These are phyloP conservation scores for Zoysia pacifica DNA, from an alignment of 176 grass and related monocot genomes.

Conservation along the genomic window DNA sequence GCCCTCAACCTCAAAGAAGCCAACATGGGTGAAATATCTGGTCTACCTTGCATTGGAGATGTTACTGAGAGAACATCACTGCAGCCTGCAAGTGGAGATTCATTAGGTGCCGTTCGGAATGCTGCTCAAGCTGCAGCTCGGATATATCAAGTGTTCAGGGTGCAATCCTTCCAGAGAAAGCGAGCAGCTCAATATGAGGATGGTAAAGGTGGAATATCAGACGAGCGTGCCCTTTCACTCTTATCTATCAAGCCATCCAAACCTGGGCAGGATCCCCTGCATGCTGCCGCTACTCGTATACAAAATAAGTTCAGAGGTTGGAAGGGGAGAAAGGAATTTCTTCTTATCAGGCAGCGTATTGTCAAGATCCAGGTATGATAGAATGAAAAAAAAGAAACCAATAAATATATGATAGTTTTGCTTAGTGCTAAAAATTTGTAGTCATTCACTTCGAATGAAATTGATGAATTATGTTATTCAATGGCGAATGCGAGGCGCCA, in stretches of 20 bases:
- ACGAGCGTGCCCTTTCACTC: conserved; percentile 57
- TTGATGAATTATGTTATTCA: conserved; percentile 26
- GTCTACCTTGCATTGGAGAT: conserved; percentile 57
- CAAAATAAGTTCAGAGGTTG: conserved; percentile 85
- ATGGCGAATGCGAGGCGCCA: neutral
- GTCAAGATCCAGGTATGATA: conserved; percentile 86
- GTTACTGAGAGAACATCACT: conserved; percentile 37
- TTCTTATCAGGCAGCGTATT: conserved; percentile 58
- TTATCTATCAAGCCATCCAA: conserved; percentile 56
- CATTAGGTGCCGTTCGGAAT: conserved; percentile 65
- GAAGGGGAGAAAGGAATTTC: conserved; percentile 78
- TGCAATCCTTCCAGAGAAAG: conserved; percentile 70
- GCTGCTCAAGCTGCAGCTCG: conserved; percentile 66
- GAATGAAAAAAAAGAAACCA: neutral
- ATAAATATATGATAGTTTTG: neutral
- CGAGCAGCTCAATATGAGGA: conserved; percentile 51
- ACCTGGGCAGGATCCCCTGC: conserved; percentile 54
- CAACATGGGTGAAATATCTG: conserved; percentile 46
- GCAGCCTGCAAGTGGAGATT: conserved; percentile 40
- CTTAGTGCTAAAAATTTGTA: neutral
- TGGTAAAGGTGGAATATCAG: conserved; percentile 54
- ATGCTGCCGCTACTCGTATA: conserved; percentile 71
- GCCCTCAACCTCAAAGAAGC: conserved; percentile 61
- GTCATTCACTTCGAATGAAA: neutral
- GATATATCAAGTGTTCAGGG: conserved; percentile 71